These are phyloP conservation scores for Asterophora lycoperdoides DNA, from an alignment of 768 basidiomycete genomes.

Conservation along the genomic window DNA sequence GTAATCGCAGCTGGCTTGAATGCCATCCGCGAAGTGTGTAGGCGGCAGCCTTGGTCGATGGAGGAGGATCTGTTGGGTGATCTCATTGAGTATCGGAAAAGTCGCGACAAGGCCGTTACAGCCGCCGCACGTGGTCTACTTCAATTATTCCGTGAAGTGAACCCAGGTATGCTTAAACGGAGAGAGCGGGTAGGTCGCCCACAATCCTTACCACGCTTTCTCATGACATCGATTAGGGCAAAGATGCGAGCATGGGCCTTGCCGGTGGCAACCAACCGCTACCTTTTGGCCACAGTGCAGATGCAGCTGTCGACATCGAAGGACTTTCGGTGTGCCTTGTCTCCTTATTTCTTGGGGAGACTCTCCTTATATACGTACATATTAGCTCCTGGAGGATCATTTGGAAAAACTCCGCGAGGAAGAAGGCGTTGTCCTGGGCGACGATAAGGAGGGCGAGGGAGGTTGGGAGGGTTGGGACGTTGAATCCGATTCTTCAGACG, in stretches of 20 bases:
- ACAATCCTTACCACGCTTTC: not conserved
- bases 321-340: slow-evolving; percentile 70
- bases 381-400: slow-evolving; percentile 85
- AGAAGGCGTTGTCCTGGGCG: slow-evolving; percentile 42
- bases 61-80: slow-evolving; percentile 91
- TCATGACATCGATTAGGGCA: slow-evolving; percentile 63
- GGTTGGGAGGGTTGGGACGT: slow-evolving; percentile 91
- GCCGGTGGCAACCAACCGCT: slow-evolving; percentile 60
- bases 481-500: slow-evolving; percentile 61
- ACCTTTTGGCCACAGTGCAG: slow-evolving; percentile 76
- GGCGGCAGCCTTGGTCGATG: slow-evolving; percentile 95
- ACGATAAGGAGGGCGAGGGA: slow-evolving; percentile 50
- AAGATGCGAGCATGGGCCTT: slow-evolving; percentile 80
- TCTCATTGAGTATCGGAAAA: slow-evolving; percentile 92
- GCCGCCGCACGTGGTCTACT: slow-evolving; percentile 85
- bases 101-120: slow-evolving; percentile 88
- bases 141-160: slow-evolving; percentile 92
- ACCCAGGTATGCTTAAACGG: slow-evolving; percentile 86
- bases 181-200: slow-evolving; percentile 65
- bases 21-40: slow-evolving; percentile 90
- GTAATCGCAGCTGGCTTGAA: slow-evolving; percentile 97
- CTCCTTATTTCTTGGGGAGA: not conserved
- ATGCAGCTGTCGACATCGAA: slow-evolving; percentile 81
- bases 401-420: slow-evolving; percentile 68
- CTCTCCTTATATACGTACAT: not conserved